Evolutionary conservation across 305 asterid species (phyloP), one percentile per base, ranked within the genome.

Genomic region (Fraxinus latifolia): DNA sequence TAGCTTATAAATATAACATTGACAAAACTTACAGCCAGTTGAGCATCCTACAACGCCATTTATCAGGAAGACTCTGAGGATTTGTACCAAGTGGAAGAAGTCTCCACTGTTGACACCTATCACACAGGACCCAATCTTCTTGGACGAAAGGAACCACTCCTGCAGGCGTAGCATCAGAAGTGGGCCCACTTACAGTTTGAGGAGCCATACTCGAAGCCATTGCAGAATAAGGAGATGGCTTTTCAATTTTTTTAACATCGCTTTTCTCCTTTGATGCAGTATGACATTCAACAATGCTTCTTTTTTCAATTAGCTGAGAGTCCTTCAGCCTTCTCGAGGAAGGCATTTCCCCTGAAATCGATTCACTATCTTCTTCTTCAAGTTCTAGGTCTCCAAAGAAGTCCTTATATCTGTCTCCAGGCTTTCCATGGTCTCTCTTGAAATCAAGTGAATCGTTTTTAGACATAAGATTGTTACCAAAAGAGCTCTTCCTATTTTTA

Each of bases 41-140:
- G 81, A 95, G 99, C 99, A 95, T 93, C 86, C 91, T 92, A 84
- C 99, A 95, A 67, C 87, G 79, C 99, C 99, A 97, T 86, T 91
- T 92, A 80, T 95, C 90, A 31, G 99, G 97, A 84, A 95, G 97
- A 86, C 91, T 89, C 72, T 82, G 83, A 33, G 98, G 97, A 87
- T 92, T 89, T 77, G 87, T 95, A 79, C 92, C 97, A 72, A 87
- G 93, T 77, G 99, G 99, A 87, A 95, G 95, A 87, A 97, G 94
- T 84, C 99, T 89, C 99, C 99, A 97, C 76, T 78, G 75, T 77
- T 86, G 89, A 86, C 99, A 97, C 89, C 91, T 92, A 82, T 97
- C 99, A 77, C 99, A 97, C 21, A 33, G 44, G 74, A 95, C 99
- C 99, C 99, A 97, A 85, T 91, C 92, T 88, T 96, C 99, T 53